phyloP scores from a whole-genome alignment of 257 asterid genomes.

The Solanum corneliomulleri region DNA sequence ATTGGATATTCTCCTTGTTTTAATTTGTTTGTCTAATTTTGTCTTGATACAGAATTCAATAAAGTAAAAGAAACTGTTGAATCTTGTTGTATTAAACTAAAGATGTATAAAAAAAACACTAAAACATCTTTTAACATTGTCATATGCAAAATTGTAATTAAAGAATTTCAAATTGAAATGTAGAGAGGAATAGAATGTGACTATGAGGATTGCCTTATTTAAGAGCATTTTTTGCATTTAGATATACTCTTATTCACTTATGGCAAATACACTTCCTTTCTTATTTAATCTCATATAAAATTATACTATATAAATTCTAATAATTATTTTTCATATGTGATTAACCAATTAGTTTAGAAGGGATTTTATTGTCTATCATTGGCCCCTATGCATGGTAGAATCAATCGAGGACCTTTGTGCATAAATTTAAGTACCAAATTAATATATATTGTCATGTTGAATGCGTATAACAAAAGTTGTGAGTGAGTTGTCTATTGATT shows the following conservation, averaged over 20 bases:
- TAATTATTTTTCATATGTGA: background rate
- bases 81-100: background rate
- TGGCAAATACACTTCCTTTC: background rate
- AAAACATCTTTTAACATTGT: too few species aligned
- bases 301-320: background rate
- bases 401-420: background rate
- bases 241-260: background rate
- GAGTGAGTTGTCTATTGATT: background rate
- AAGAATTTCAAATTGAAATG: too few species aligned
- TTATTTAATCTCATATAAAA: background rate
- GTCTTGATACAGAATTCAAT: background rate
- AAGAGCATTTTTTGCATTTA: background rate
- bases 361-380: background rate
- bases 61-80: too few species aligned
- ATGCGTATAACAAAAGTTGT: background rate
- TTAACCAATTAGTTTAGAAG: background rate
- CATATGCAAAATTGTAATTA: too few species aligned
- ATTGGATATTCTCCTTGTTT: too few species aligned
- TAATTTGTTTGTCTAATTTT: background rate
- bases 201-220: background rate
- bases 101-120: fast-evolving
- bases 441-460: too few species aligned
- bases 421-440: background rate
- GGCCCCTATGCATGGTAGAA: background rate
- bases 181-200: too few species aligned